Percentiles rank a stretch among this genome's conserved stretches.
These are phyloP conservation scores for Phytopythium helicoides DNA, from an alignment of 352 stramenopile species.

Conservation along the genomic window DNA sequence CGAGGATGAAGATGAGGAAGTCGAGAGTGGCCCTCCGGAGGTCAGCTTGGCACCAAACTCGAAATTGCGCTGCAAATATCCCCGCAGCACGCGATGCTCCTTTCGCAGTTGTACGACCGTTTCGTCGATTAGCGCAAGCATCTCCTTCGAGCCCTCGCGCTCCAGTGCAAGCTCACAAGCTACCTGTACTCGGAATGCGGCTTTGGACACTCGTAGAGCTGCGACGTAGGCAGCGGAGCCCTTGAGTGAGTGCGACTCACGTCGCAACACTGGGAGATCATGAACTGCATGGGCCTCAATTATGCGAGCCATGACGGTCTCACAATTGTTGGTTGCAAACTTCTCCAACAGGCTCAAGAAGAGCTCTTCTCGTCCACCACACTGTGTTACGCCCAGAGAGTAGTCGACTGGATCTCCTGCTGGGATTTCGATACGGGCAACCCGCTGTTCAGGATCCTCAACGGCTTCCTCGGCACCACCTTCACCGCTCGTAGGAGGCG, in stretches of 20 bases:
- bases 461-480: not conserved
- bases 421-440: conserved; percentile 52
- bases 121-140: conserved; percentile 33
- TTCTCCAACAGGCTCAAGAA: conserved; percentile 82
- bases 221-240: conserved; percentile 79
- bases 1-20: not conserved
- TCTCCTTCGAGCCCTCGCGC: conserved; percentile 14
- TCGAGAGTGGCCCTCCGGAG: not conserved
- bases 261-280: conserved; percentile 48
- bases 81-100: conserved; percentile 59
- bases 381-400: conserved; percentile 74
- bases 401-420: conserved; percentile 82
- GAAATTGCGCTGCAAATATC: conserved; percentile 83
- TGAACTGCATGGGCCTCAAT: conserved; percentile 36
- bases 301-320: conserved; percentile 57
- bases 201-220: conserved; percentile 74
- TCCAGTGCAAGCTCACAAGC: conserved; percentile 67
- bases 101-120: conserved; percentile 48
- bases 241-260: conserved; percentile 81
- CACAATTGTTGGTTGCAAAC: conserved; percentile 55
- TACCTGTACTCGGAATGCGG: conserved; percentile 76
- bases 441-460: not conserved
- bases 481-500: conserved; percentile 15
- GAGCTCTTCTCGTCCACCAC: conserved; percentile 70
- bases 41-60: conserved; percentile 38